phyloP scores from a whole-genome alignment of 148 eudicot species.

The Salicornia ramosissima region DNA sequence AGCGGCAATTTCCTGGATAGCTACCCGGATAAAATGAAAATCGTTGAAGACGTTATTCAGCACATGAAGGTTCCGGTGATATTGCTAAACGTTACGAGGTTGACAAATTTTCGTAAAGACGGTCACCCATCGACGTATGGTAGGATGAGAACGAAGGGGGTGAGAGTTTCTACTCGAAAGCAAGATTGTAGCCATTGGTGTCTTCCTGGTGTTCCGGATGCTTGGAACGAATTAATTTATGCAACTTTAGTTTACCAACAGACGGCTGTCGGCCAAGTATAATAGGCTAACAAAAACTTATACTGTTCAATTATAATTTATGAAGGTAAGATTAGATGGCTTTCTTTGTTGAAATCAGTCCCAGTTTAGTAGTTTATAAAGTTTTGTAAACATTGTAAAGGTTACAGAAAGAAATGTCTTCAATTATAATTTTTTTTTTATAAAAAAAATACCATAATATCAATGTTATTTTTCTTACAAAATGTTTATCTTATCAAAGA shows the following conservation, averaged over 20 bases:
- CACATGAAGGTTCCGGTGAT: conserved; percentile 63
- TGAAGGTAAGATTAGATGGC: neutral
- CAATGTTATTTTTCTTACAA: too few relatives aligned
- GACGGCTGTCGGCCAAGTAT: neutral
- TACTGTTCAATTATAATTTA: neutral
- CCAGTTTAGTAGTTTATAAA: too few relatives aligned
- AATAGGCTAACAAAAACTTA: too few relatives aligned
- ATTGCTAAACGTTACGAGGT: conserved; percentile 63
- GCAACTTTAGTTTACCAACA: conserved; percentile 50
- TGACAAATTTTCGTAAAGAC: conserved; percentile 86
- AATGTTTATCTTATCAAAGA: too few relatives aligned
- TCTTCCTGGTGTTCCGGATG: conserved; percentile 97
- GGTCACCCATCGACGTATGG: conserved; percentile 91
- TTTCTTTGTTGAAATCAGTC: too few relatives aligned
- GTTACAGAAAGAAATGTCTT: too few relatives aligned
- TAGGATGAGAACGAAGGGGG: conserved; percentile 34
- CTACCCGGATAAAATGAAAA: conserved; percentile 85
- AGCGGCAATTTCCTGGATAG: conserved; percentile 48
- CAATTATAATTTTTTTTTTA: too few relatives aligned
- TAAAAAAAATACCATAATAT: too few relatives aligned
- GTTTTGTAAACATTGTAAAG: too few relatives aligned
- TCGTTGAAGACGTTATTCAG: conserved; percentile 64
- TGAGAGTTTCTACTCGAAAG: conserved; percentile 47
- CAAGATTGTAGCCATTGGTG: conserved; percentile 99
- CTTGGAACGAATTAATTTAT: conserved; percentile 92